Evolutionary conservation across 257 asterid genomes (phyloP), one percentile per base, ranked within the genome.

Genomic region (Henckelia pumila): DNA sequence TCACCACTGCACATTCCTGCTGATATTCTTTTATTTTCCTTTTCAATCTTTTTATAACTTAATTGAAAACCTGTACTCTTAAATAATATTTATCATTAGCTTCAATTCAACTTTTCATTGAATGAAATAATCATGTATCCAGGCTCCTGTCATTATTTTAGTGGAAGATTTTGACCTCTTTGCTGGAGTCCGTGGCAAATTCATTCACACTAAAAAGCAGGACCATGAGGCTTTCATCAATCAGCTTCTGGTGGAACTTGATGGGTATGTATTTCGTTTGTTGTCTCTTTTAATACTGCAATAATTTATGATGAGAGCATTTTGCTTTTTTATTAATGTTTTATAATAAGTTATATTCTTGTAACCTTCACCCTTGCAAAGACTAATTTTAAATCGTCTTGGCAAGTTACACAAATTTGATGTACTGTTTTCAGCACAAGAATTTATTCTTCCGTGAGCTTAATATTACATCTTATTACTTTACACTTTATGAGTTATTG

Each of bases 101-200:
- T 59, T 65, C 66, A 73, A 5, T 63, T 53, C 61, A 52, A 57
- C 29, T 26, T 69, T 62, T 73, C 57, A 75, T 70, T 20, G 75
- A 69, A 73, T 70, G 62, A 70, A 50, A 26, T 75, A 22, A 47
- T 73, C 71, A 44, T 76, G 19, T 73, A 67, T 77, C 65, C 77
- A 94, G 97, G 99, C 97, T 75, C 99, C 99, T 72, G 99, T 94
- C 70, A 94, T 94, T 81, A 86, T 94, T 77, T 89, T 88, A 68
- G 99, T 94, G 78, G 99, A 94, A 81, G 99, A 94, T 69, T 91
- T 94, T 71, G 99, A 94, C 77, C 94, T 85, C 80, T 94, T 94
- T 81, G 97, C 97, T 83, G 99, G 99, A 71, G 96, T 88, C 69
- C 88, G 99, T 26, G 99, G 99, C 68, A 85, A 87, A 79, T 87